A percentile compares a stretch with the other conserved stretches of the same genome.
Evolutionary conservation across 1,284 basidiomycete genomes (phyloP).

Genomic region (Ganoderma multipileum): DNA sequence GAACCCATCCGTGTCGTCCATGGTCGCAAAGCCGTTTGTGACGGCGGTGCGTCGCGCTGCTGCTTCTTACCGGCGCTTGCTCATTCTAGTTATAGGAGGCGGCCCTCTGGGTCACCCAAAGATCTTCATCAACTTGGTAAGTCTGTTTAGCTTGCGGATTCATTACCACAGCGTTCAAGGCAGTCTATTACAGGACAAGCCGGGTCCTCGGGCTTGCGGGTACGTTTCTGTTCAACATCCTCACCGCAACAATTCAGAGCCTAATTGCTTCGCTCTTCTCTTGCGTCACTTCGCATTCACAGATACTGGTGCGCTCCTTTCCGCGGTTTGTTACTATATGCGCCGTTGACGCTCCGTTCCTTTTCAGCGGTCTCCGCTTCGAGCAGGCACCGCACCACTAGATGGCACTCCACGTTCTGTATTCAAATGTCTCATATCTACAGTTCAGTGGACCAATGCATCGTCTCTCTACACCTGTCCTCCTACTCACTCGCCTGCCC

Average conservation of each 20-base stretch:
- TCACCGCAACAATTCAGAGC: constrained; percentile 29
- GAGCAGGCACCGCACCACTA: constrained; percentile 66
- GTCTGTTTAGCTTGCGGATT: constrained; percentile 1
- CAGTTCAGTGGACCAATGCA: constrained; percentile 18
- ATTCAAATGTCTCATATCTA: constrained; percentile 11
- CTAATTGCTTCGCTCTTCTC: constrained; percentile 21
- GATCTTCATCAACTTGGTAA: constrained; percentile 93
- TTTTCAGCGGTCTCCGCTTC: constrained; percentile 81
- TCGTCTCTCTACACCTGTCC: constrained; percentile 2
- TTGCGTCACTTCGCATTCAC: constrained; percentile 19
- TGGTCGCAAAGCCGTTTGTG: constrained; percentile 87
- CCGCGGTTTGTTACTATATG: constrained; percentile 25
- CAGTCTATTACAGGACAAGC: constrained; percentile 63
- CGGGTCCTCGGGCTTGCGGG: constrained; percentile 82
- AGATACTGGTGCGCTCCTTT: constrained; percentile 81
- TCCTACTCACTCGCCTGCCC: background rate
- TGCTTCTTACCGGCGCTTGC: background rate
- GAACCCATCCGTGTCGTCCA: constrained; percentile 87
- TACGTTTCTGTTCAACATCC: constrained; percentile 45
- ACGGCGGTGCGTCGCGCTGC: constrained; percentile 78
- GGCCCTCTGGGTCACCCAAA: constrained; percentile 98
- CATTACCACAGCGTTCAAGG: background rate
- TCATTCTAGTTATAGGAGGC: constrained; percentile 63
- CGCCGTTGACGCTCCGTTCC: constrained; percentile 20
- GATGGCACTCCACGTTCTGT: constrained; percentile 23